Evolutionary conservation across 225 moss, liverwort and hornwort genomes (phyloP).

Genomic region (Bryum argenteum): DNA sequence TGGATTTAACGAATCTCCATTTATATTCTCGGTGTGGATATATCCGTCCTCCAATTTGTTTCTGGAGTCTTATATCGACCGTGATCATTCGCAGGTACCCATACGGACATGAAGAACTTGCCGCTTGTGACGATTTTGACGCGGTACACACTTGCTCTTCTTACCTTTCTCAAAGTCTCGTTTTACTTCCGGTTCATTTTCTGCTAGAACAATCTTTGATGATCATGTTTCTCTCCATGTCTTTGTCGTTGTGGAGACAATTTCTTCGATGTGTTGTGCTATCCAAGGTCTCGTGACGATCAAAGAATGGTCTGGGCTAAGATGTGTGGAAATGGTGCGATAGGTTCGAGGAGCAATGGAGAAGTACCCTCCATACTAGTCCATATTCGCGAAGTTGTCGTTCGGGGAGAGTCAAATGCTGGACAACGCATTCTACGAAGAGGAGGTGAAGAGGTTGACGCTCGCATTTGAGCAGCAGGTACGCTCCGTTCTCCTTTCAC

Average conservation of each 20-base stretch:
- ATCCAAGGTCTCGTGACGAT: too few relatives aligned
- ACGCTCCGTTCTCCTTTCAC: background rate
- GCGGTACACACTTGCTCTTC: conserved; percentile 40
- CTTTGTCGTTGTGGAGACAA: too few relatives aligned
- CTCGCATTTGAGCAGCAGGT: conserved; percentile 97
- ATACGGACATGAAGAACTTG: conserved; percentile 92
- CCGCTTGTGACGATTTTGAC: conserved; percentile 92
- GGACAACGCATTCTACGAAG: conserved; percentile 95
- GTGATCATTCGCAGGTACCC: conserved; percentile 63
- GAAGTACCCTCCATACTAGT: conserved; percentile 94
- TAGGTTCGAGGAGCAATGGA: conserved; percentile 94
- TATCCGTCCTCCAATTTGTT: background rate
- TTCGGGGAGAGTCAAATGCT: conserved; percentile 99
- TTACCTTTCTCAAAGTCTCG: background rate
- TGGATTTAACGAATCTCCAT: background rate
- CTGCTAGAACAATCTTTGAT: too few relatives aligned
- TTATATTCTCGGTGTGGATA: background rate
- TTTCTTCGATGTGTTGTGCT: too few relatives aligned
- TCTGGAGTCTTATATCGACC: background rate
- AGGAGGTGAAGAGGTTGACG: conserved; percentile 85
- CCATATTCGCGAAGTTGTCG: conserved; percentile 86
- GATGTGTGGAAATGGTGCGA: background rate
- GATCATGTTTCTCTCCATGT: too few relatives aligned
- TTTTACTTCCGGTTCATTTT: too few relatives aligned
- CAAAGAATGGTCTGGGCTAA: too few relatives aligned